Base-by-base conservation (phyloP, 2,329 filamentous ascomycete genomes). In the Boeremia exigua region DNA sequence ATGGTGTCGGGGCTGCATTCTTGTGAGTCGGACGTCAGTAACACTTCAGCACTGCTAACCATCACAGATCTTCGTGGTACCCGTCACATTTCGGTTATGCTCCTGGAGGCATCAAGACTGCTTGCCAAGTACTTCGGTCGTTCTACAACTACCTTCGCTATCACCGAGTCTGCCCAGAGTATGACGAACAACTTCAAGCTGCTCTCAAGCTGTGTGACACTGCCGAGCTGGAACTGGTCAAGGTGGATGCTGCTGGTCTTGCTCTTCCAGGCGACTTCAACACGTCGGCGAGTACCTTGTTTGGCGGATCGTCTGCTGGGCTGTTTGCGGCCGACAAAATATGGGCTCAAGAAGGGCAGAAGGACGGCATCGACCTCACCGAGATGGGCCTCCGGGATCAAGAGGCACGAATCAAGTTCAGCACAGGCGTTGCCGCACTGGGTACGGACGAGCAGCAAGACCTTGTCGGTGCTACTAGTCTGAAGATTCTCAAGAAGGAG, bases 71-170 rank as follows among this genome's bases (percentile, higher is more conserved):
- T 6, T 81, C 84, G 0, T 78, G 78, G 25, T 78, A 70, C 38
- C 68, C 84, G 33, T 84, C 85, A 33, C 80, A 84, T 15, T 84
- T 85, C 44, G 82, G 86, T 11, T 80, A 77, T 4, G 70, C 80
- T 14, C 71, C 77, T 0, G 75, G 82, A 11, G 81, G 69, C 17
- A 65, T 92, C 58, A 77, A 82, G n/a, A 75, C 82, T 6, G 86
- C 86, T 3, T 85, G 88, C 17, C 82, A 84, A 30, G 85, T 96
- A 0, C 81, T 97, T 36, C 85, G 86, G 56, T 96, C 95, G 70
- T 98, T 98, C 70, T 85, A 96, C 60, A 90, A 91, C 61, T 99
- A 97, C 63, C 80, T 98, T 0, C 80, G 93, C 9, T 85, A 89
- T 57, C 93, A 98, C 69, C 84, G 90, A 33, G 94, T 96, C 14